A percentile compares a stretch with the other conserved stretches of the same genome.
phyloP scores from a whole-genome alignment of 2,329 filamentous ascomycete genomes.

The Monilinia laxa region DNA sequence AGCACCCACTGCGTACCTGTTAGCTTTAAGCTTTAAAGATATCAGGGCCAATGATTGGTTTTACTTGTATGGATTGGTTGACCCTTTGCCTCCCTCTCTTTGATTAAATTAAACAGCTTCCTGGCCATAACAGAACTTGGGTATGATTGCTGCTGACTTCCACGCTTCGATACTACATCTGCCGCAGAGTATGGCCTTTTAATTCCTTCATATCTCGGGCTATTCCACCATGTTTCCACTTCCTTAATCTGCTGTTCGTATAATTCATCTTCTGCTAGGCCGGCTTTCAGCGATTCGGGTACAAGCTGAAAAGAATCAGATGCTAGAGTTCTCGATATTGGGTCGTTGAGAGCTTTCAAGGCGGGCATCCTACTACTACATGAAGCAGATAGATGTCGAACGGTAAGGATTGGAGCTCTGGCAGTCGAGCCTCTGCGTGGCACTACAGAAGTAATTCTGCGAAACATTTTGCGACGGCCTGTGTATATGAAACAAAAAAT shows the following conservation, averaged over 20 bases:
- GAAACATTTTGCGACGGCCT: slow-evolving; percentile 34
- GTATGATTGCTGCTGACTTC: slow-evolving; percentile 81
- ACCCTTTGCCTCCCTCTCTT: slow-evolving; percentile 72
- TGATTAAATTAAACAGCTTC: slow-evolving; percentile 88
- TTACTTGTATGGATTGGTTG: slow-evolving; percentile 90
- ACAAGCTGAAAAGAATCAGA: slow-evolving; percentile 86
- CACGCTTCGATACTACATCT: slow-evolving; percentile 91
- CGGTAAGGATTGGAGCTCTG: slow-evolving; percentile 27
- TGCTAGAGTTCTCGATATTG: slow-evolving; percentile 35
- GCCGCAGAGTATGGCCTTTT: slow-evolving; percentile 86
- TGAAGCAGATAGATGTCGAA: slow-evolving; percentile 33
- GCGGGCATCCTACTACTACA: slow-evolving; percentile 33
- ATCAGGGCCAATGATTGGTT: slow-evolving; percentile 38
- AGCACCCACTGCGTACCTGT: slow-evolving; percentile 69
- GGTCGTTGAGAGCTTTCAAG: slow-evolving; percentile 34
- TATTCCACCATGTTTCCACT: slow-evolving; percentile 88
- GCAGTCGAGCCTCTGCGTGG: slow-evolving; percentile 33
- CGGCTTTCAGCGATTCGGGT: slow-evolving; percentile 72
- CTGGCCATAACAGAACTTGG: slow-evolving; percentile 92
- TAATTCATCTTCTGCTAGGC: slow-evolving; percentile 77
- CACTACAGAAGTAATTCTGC: slow-evolving; percentile 34
- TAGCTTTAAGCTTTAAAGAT: slow-evolving; percentile 18
- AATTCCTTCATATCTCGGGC: slow-evolving; percentile 82
- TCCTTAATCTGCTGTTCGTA: slow-evolving; percentile 82
- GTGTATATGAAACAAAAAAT: slow-evolving; percentile 9